A percentile compares a stretch with the other conserved stretches of the same genome.
Conservation (phyloP, 345 rosid species). For the Sisymbrium altissimum region DNA sequence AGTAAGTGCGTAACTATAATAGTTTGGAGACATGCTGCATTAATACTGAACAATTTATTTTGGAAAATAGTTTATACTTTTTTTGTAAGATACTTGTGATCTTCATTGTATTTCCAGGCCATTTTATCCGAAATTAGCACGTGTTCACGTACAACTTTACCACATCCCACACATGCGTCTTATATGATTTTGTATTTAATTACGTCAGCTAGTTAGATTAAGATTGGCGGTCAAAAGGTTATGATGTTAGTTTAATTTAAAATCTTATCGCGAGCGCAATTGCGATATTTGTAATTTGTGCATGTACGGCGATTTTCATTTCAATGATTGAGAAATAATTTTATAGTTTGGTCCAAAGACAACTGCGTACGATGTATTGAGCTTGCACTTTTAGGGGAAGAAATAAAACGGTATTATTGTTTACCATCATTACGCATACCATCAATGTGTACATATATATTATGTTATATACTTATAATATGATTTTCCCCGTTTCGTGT, state of each 20-base stretch:
- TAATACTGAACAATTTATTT: too few species aligned
- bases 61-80: too few species aligned
- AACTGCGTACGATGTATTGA: slow-evolving; percentile 24
- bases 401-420: slow-evolving; percentile 4
- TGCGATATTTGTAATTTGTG: not conserved
- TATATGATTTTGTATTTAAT: not conserved
- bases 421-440: slow-evolving; percentile 19
- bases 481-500: not conserved
- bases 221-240: slow-evolving; percentile 13
- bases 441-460: not conserved
- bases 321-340: slow-evolving; percentile 28
- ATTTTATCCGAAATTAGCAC: too few species aligned
- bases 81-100: too few species aligned
- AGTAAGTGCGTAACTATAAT: too few species aligned
- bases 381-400: not conserved
- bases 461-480: too few species aligned
- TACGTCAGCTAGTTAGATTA: not conserved
- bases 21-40: too few species aligned
- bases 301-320: slow-evolving; percentile 10
- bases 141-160: too few species aligned
- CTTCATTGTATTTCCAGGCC: too few species aligned
- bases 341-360: slow-evolving; percentile 18
- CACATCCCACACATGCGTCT: not conserved
- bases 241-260: not conserved
- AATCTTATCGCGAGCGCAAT: slow-evolving; percentile 4